Conservation (phyloP, 2,329 filamentous ascomycete species). For the Sporothrix dimorphospora region DNA sequence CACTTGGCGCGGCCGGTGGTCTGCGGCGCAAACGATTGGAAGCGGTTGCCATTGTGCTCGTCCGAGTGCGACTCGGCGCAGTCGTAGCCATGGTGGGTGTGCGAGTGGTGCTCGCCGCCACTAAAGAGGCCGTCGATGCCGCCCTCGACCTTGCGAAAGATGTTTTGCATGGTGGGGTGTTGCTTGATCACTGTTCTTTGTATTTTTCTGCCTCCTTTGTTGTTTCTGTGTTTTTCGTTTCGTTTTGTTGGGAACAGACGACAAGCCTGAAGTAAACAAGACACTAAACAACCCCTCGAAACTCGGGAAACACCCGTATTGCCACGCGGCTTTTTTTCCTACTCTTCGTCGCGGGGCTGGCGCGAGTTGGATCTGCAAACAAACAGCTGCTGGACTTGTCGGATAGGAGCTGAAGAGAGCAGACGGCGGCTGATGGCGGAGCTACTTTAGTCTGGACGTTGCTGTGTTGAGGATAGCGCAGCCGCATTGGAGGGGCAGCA, state of each 20-base stretch:
- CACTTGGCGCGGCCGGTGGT: constrained; percentile 78
- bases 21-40: constrained; percentile 72
- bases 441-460: constrained; percentile 13
- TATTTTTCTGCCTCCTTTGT: neutral
- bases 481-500: constrained; percentile 9
- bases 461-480: constrained; percentile 22
- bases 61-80: constrained; percentile 49
- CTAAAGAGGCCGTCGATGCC: constrained; percentile 46
- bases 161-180: constrained; percentile 41
- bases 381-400: neutral
- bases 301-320: neutral
- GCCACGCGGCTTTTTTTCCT: constrained; percentile 22
- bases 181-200: neutral
- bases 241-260: neutral
- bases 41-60: constrained; percentile 55
- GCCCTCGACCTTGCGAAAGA: constrained; percentile 51
- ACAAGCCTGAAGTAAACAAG: neutral
- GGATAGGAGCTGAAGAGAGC: constrained; percentile 2
- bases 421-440: constrained; percentile 14
- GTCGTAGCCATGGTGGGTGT: constrained; percentile 49
- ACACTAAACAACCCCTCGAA: neutral
- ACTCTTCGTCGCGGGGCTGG: neutral
- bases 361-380: constrained; percentile 4
- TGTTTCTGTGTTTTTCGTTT: neutral
- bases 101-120: constrained; percentile 49